These are phyloP conservation scores for Exophiala aquamarina DNA, from an alignment of 2,329 filamentous ascomycete genomes.

Conservation along the genomic window DNA sequence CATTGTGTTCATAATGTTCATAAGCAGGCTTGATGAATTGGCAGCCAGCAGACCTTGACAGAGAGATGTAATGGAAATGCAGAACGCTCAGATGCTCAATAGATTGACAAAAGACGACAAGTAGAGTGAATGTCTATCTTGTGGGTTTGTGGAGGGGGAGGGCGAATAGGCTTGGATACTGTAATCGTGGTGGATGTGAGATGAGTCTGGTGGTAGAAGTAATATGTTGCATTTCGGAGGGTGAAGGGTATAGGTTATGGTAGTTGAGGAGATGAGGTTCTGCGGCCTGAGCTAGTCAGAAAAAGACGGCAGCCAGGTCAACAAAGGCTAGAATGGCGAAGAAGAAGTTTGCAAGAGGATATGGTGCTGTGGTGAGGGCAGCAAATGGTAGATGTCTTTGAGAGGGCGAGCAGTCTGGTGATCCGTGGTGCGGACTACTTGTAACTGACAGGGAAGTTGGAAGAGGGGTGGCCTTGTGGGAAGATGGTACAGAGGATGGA, in stretches of 20 bases:
- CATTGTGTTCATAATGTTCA: constrained; percentile 44
- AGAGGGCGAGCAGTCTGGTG: constrained; percentile 22
- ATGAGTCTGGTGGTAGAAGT: constrained; percentile 16
- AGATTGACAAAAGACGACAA: constrained; percentile 7
- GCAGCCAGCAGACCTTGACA: constrained; percentile 39
- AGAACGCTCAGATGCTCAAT: constrained; percentile 26
- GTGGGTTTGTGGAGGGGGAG: constrained; percentile 26
- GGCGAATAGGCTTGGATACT: constrained; percentile 19
- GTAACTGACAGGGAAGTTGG: too few relatives aligned
- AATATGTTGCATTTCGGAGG: constrained; percentile 26
- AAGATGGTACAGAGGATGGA: too few relatives aligned
- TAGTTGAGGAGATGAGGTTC: constrained; percentile 12
- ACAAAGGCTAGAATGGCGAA: too few relatives aligned
- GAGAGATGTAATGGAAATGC: constrained; percentile 32
- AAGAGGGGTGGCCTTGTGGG: too few relatives aligned
- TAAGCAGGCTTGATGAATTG: constrained; percentile 49
- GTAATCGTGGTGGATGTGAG: constrained; percentile 20
- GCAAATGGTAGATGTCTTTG: constrained; percentile 13
- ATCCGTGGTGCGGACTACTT: constrained; percentile 8
- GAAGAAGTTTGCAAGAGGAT: constrained; percentile 9
- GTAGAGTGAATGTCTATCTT: constrained; percentile 24
- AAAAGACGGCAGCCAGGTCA: not conserved
- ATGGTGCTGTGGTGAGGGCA: too few relatives aligned
- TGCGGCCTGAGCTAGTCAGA: not conserved
- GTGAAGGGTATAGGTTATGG: constrained; percentile 3